Conservation (phyloP, 176 grass and related monocot species). For the Tillandsia fasciculata region DNA sequence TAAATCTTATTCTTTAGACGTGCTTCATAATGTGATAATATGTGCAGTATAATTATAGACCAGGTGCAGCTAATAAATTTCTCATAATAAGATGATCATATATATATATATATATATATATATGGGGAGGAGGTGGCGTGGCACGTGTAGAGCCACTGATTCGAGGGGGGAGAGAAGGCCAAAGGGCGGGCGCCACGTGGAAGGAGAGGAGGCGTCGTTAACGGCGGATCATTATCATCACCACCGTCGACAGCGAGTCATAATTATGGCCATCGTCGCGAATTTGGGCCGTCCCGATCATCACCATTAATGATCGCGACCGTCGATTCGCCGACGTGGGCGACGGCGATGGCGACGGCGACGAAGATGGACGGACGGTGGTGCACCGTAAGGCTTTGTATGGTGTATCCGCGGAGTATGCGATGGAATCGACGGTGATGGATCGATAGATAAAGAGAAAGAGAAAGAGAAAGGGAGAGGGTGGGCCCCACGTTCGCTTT, state of each 20-base stretch:
- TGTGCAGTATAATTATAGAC: too few relatives aligned
- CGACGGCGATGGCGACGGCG: too few relatives aligned
- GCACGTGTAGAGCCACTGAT: conserved; percentile 14
- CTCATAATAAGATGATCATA: too few relatives aligned
- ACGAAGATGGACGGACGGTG: too few relatives aligned
- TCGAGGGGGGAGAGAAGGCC: background rate
- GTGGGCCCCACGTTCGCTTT: conserved; percentile 9
- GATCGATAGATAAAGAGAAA: background rate
- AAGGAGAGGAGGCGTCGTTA: conserved; percentile 4
- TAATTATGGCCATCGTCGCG: background rate
- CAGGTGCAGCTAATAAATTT: too few relatives aligned
- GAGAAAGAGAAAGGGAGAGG: background rate
- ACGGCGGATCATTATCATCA: conserved; percentile 24
- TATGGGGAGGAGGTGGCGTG: background rate
- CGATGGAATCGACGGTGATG: conserved; percentile 8
- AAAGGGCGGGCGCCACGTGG: conserved; percentile 13
- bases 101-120: too few relatives aligned
- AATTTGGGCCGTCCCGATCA: background rate
- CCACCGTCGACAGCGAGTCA: background rate
- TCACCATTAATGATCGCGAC: background rate
- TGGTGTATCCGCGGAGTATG: too few relatives aligned
- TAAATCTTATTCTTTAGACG: too few relatives aligned
- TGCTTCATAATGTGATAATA: too few relatives aligned
- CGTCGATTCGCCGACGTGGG: too few relatives aligned
- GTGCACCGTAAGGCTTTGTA: too few relatives aligned